Evolutionary conservation across 306 rosid genomes (phyloP).

Genomic region (Bauhinia variegata): DNA sequence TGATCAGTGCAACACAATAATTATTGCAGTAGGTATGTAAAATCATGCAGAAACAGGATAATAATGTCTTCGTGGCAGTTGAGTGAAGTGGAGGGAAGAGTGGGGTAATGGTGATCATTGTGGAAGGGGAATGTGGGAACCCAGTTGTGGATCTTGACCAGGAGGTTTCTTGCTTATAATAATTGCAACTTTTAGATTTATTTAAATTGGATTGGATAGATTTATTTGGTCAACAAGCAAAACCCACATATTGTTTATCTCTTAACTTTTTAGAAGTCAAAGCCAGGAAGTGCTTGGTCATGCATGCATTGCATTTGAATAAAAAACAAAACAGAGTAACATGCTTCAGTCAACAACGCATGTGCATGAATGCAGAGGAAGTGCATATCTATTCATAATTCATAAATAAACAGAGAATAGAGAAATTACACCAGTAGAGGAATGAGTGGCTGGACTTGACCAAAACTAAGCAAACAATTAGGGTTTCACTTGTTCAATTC

Average conservation of each 20-base stretch:
- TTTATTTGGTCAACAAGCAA: conserved; percentile 61
- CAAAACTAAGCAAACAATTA: not conserved
- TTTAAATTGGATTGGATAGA: conserved; percentile 31
- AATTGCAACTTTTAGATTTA: too few relatives aligned
- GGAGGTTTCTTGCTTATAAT: conserved; percentile 12
- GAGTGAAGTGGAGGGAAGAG: conserved; percentile 7
- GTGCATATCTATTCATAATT: conserved; percentile 17
- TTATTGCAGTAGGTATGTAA: conserved; percentile 21
- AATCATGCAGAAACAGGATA: conserved; percentile 14
- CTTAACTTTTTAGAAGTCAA: conserved; percentile 50
- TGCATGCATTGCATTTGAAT: conserved; percentile 49
- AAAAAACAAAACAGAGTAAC: conserved; percentile 53
- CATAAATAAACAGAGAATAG: conserved; percentile 18
- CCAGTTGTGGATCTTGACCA: conserved; percentile 54
- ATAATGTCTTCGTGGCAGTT: conserved; percentile 30
- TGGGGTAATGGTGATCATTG: conserved; percentile 24
- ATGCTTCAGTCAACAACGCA: conserved; percentile 76
- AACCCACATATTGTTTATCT: conserved; percentile 34
- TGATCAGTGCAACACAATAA: not conserved
- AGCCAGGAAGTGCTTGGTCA: conserved; percentile 52
- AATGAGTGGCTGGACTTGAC: conserved; percentile 10
- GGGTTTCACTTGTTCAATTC: conserved; percentile 2
- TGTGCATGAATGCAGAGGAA: conserved; percentile 56
- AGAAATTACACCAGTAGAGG: conserved; percentile 17
- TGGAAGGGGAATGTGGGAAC: conserved; percentile 25